Conservation (phyloP, 352 stramenopile species). For the Phytophthora syringae region DNA sequence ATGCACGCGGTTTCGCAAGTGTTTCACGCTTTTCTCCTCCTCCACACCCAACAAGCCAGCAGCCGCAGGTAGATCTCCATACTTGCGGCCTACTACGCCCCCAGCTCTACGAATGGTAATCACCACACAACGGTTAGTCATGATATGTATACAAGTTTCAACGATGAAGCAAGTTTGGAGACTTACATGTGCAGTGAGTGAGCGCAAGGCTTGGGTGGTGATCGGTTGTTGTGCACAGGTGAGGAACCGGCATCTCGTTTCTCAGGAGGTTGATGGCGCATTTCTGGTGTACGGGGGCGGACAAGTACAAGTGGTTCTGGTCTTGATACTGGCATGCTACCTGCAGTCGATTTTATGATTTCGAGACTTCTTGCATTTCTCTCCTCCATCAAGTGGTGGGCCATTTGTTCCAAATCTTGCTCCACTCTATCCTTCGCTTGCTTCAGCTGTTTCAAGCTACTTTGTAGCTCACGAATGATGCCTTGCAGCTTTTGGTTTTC, state of each 20-base stretch:
- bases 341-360: slow-evolving; percentile 30
- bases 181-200: slow-evolving; percentile 27
- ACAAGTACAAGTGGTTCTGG: slow-evolving; percentile 25
- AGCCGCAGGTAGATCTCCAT: slow-evolving; percentile 32
- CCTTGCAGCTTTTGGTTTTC: slow-evolving; percentile 86
- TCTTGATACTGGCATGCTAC: slow-evolving; percentile 14
- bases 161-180: background rate
- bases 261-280: slow-evolving; percentile 30
- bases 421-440: slow-evolving; percentile 75
- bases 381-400: slow-evolving; percentile 77
- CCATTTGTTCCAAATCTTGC: slow-evolving; percentile 63
- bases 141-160: background rate
- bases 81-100: slow-evolving; percentile 42
- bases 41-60: slow-evolving; percentile 22
- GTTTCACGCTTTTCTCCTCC: slow-evolving; percentile 51
- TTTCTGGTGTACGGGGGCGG: slow-evolving; percentile 12
- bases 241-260: slow-evolving; percentile 72
- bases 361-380: slow-evolving; percentile 48
- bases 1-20: slow-evolving; percentile 83
- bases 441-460: slow-evolving; percentile 83
- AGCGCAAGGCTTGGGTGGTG: background rate
- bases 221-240: slow-evolving; percentile 43
- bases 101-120: slow-evolving; percentile 30
- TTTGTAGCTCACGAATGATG: slow-evolving; percentile 84
- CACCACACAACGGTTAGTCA: slow-evolving; percentile 6